These are phyloP conservation scores for Rhododendron kiyosumense DNA, from an alignment of 148 eudicot genomes.

Conservation along the genomic window DNA sequence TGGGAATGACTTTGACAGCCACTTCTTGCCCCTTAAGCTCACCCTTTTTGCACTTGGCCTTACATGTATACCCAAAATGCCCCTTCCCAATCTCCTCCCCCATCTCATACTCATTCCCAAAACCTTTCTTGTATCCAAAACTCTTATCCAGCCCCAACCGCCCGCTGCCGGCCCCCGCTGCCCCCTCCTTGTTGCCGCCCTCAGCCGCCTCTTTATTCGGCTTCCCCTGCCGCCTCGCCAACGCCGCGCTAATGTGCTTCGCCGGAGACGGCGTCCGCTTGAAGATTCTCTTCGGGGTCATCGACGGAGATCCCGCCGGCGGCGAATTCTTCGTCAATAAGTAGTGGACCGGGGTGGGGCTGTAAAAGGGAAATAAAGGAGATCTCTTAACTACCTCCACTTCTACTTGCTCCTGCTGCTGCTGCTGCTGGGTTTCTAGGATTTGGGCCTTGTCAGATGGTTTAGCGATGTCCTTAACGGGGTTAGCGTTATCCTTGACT, in stretches of 20 bases:
- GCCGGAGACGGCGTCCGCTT: conserved; percentile 82
- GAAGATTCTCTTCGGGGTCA: conserved; percentile 64
- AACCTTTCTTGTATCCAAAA: conserved; percentile 74
- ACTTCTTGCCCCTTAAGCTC: conserved; percentile 67
- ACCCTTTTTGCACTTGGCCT: conserved; percentile 71
- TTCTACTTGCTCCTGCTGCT: conserved; percentile 10
- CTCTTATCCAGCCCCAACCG: conserved; percentile 57
- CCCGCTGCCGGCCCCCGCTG: conserved; percentile 6
- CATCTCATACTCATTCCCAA: conserved; percentile 65
- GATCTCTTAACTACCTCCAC: conserved; percentile 46
- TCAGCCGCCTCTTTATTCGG: conserved; percentile 44
- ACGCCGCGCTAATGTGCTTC: conserved; percentile 64
- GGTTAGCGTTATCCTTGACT: neutral
- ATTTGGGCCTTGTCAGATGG: neutral
- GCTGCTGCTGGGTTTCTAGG: neutral
- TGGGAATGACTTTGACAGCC: conserved; percentile 90
- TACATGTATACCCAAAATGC: conserved; percentile 92
- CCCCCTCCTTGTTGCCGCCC: conserved; percentile 25
- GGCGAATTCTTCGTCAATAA: conserved; percentile 73
- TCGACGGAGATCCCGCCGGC: conserved; percentile 64
- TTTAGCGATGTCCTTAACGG: neutral
- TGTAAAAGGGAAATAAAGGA: conserved; percentile 62
- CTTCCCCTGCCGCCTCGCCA: conserved; percentile 67
- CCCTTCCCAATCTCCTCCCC: conserved; percentile 98
- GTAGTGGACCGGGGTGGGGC: conserved; percentile 78